Base-by-base conservation (phyloP, 1,284 basidiomycete species). In the Apiotrichum akiyoshidainum region DNA sequence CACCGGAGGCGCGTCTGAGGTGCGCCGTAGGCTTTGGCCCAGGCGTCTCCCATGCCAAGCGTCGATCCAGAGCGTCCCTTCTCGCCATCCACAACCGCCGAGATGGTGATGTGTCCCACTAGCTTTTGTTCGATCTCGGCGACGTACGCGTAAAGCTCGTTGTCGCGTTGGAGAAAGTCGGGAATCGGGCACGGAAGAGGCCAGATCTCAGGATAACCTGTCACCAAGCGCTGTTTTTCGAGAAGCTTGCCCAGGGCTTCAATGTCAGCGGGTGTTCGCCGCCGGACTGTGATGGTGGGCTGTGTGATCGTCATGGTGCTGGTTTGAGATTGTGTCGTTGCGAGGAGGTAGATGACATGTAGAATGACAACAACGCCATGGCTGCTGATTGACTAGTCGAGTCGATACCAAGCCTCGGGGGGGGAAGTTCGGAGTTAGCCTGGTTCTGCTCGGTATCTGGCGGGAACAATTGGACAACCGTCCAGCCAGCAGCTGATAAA, bases 71-170 rank as follows among this genome's bases (percentile, higher is more conserved):
- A 11, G 13, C 8, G 13, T 10, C n/a, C 42, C 42, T 21, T 19
- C 5, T 17, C 42, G 10, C 42, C n/a, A 21, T 19, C 19, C n/a
- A 19, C 42, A 10, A 44, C 42, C 19, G 35, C 34, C 5, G 21
- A 16, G 8, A 53, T 41, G 14, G 21, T 13, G 16, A 50, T 17
- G 44, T 56, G 55, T 3, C 50, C 55, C 26, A 46, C 35, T 1
- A 56, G 10, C 35, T 46, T 16, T 35, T 49, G 46, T 16, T 16
- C 56, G 2, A 33, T 19, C 40, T 53, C 56, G 26, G 56, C 56
- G 16, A 57, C 50, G 39, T 46, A 52, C 26, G 56, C 45, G 11
- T 35, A 26, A 10, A 22, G 11, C 42, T 56, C 55, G 35, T 34
- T 34, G 10, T 42, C 41, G 17, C 55, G 55, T 21, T 16, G 9